Evolutionary conservation across 2,329 filamentous ascomycete species (phyloP).

Genomic region (Passalora sequoiae): DNA sequence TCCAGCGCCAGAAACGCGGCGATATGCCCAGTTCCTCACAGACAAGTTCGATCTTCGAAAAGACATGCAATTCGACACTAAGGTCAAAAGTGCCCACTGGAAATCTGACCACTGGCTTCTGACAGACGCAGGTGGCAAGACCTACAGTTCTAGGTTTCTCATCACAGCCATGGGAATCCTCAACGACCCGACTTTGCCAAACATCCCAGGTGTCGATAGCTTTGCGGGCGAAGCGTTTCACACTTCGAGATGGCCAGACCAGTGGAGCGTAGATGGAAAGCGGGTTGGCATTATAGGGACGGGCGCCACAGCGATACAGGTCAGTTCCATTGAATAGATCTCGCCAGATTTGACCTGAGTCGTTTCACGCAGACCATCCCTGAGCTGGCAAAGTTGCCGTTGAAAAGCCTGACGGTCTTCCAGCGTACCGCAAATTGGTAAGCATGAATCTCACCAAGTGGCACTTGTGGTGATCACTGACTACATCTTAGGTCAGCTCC

Average conservation of each 20-base stretch:
- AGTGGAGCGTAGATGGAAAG: conserved; percentile 30
- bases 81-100: conserved; percentile 36
- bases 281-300: conserved; percentile 38
- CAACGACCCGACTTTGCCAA: conserved; percentile 26
- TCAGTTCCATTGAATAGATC: no score
- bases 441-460: no score
- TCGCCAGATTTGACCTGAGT: no score
- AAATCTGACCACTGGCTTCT: conserved; percentile 12
- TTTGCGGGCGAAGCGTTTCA: conserved; percentile 32
- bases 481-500: no score
- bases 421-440: conserved; percentile 61
- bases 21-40: conserved; percentile 57
- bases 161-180: conserved; percentile 33
- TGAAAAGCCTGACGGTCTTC: conserved; percentile 51
- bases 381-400: conserved; percentile 24
- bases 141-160: conserved; percentile 27
- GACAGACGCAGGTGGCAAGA: conserved; percentile 4
- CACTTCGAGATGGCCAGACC: conserved; percentile 5
- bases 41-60: conserved; percentile 51
- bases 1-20: conserved; percentile 40
- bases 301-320: conserved; percentile 40
- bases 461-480: no score
- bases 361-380: no score
- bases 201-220: conserved; percentile 29
- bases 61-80: conserved; percentile 52